Evolutionary conservation across 108 stramenopile genomes (phyloP).

Genomic region (Discostella stelligeroides): DNA sequence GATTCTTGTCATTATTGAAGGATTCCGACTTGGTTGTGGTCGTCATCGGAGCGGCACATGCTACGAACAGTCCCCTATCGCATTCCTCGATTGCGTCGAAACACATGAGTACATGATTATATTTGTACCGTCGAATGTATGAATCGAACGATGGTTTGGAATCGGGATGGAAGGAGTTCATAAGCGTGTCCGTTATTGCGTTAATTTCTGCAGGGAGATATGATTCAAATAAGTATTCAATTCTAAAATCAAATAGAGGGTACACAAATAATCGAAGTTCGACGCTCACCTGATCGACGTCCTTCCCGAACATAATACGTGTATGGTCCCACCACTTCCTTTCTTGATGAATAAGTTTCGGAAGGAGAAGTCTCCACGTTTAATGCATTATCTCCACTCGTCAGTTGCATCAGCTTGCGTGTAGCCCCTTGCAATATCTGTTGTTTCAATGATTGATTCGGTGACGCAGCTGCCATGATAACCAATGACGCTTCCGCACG

Average conservation of each 20-base stretch:
- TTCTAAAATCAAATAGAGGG: not conserved
- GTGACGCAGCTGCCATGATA: too few relatives aligned
- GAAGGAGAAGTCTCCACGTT: not conserved
- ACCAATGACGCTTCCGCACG: too few relatives aligned
- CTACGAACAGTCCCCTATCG: slow-evolving; percentile 39
- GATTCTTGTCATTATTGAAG: not conserved
- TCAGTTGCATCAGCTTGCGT: slow-evolving; percentile 10
- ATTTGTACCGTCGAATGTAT: slow-evolving; percentile 45
- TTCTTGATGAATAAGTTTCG: not conserved
- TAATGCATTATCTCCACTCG: not conserved
- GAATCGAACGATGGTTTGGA: slow-evolving; percentile 39
- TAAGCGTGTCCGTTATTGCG: slow-evolving; percentile 37
- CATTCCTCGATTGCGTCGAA: slow-evolving; percentile 33
- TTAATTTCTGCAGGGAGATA: slow-evolving; percentile 26
- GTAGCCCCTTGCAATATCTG: slow-evolving; percentile 22
- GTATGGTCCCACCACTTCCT: not conserved
- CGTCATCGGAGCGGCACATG: slow-evolving; percentile 20
- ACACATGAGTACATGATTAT: slow-evolving; percentile 42
- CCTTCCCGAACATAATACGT: slow-evolving; percentile 38
- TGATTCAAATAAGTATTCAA: too few relatives aligned
- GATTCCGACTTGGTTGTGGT: not conserved
- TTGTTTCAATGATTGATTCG: slow-evolving; percentile 12
- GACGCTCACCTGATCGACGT: slow-evolving; percentile 25
- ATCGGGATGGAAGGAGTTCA: slow-evolving; percentile 43
- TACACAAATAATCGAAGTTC: not conserved